These are phyloP conservation scores for Venturia pyrina DNA, from an alignment of 2,329 filamentous ascomycete species.

Conservation along the genomic window DNA sequence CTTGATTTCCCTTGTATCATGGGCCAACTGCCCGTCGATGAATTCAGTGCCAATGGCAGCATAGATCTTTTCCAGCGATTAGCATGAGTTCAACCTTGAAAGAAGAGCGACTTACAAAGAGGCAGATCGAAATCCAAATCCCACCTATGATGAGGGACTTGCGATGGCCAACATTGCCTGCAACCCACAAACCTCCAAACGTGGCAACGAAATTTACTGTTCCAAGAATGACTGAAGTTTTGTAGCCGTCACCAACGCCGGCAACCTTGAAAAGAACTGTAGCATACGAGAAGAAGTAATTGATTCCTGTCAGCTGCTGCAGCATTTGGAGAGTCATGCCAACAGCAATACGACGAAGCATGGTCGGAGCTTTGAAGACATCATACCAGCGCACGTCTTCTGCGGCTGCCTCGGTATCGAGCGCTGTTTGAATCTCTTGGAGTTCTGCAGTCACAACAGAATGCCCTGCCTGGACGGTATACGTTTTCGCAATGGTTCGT, in stretches of 20 bases:
- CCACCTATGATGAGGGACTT: slow-evolving; percentile 34
- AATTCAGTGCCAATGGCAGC: background rate
- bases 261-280: slow-evolving; percentile 34
- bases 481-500: slow-evolving; percentile 42
- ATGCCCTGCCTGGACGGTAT: slow-evolving; percentile 46
- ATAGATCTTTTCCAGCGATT: background rate
- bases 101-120: slow-evolving; percentile 31
- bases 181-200: slow-evolving; percentile 35
- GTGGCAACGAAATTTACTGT: slow-evolving; percentile 39
- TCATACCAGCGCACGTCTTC: slow-evolving; percentile 36
- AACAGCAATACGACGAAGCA: slow-evolving; percentile 28
- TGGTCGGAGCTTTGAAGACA: slow-evolving; percentile 51
- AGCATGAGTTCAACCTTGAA: background rate
- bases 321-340: slow-evolving; percentile 54
- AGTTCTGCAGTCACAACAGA: slow-evolving; percentile 43
- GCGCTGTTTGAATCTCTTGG: slow-evolving; percentile 44
- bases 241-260: slow-evolving; percentile 32
- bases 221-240: slow-evolving; percentile 38
- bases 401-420: slow-evolving; percentile 42
- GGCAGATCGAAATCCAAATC: slow-evolving; percentile 45
- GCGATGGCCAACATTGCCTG: slow-evolving; percentile 35
- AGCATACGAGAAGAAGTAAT: slow-evolving; percentile 53
- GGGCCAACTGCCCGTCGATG: slow-evolving; percentile 18
- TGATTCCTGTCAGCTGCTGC: slow-evolving; percentile 59
- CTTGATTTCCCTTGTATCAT: background rate